Conservation (phyloP, 164 flowering plant genomes). For the Dillenia turbinata region DNA sequence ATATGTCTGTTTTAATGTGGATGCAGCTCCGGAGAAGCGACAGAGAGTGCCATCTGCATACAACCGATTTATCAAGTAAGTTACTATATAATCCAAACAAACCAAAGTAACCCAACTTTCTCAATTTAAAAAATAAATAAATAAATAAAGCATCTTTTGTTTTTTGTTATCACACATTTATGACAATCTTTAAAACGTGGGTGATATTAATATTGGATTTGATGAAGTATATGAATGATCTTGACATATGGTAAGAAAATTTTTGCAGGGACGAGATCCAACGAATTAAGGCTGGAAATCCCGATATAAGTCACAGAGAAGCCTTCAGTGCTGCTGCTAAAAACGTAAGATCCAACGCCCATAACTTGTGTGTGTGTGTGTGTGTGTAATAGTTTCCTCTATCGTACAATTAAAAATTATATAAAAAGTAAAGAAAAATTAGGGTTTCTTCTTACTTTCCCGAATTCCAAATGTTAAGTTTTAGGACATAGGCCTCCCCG, state of each 20-base stretch:
- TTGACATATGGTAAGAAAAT: constrained; percentile 1
- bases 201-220: neutral
- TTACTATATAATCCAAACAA: constrained; percentile 3
- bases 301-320: constrained; percentile 95
- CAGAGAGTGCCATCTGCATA: constrained; percentile 99
- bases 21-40: constrained; percentile 96
- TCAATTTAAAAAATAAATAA: too few relatives aligned
- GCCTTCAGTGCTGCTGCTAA: constrained; percentile 99
- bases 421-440: too few relatives aligned
- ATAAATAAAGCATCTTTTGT: neutral
- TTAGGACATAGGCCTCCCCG: too few relatives aligned
- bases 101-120: too few relatives aligned
- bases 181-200: neutral
- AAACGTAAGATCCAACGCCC: constrained; percentile 65
- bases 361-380: too few relatives aligned
- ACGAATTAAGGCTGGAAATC: constrained; percentile 96
- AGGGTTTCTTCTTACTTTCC: neutral
- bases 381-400: too few relatives aligned
- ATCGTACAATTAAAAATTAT: too few relatives aligned
- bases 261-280: constrained; percentile 94
- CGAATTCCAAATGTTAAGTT: too few relatives aligned
- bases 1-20: constrained; percentile 22
- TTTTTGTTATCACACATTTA: neutral
- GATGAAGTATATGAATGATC: neutral
- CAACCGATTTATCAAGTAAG: constrained; percentile 98